Evolutionary conservation across 1,284 basidiomycete genomes (phyloP).

Genomic region (Fistulinella cinereoalba): DNA sequence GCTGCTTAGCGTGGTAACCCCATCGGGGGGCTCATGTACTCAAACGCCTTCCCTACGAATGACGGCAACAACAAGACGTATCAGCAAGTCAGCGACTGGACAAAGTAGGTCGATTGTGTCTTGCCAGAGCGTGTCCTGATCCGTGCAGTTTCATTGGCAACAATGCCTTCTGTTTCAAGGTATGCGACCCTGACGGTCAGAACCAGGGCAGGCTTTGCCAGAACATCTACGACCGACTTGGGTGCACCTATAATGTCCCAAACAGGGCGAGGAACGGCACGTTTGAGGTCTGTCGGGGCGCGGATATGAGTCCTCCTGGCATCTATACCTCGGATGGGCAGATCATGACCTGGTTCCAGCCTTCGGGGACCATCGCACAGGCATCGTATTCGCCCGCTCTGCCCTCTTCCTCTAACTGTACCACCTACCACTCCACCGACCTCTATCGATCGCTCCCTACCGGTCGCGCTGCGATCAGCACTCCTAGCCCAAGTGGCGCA

Average conservation of each 20-base stretch:
- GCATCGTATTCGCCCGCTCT: slow-evolving; percentile 61
- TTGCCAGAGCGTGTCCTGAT: slow-evolving; percentile 4
- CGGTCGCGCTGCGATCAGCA: slow-evolving; percentile 9
- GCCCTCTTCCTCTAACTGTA: slow-evolving; percentile 64
- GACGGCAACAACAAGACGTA: slow-evolving; percentile 38
- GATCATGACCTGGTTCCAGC: slow-evolving; percentile 54
- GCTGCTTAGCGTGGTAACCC: slow-evolving; percentile 53
- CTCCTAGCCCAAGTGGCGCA: slow-evolving; percentile 1
- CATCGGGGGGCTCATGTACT: slow-evolving; percentile 61
- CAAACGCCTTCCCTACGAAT: slow-evolving; percentile 46
- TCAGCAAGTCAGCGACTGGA: slow-evolving; percentile 56
- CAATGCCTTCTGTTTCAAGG: slow-evolving; percentile 51
- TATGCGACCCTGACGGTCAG: slow-evolving; percentile 57
- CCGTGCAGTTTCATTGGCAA: slow-evolving; percentile 56
- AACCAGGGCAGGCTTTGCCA: slow-evolving; percentile 55
- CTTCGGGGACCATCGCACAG: slow-evolving; percentile 52
- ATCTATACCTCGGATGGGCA: slow-evolving; percentile 39
- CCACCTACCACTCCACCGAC: slow-evolving; percentile 49
- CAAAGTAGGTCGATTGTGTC: too few relatives aligned
- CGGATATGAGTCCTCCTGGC: slow-evolving; percentile 40
- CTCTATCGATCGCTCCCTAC: slow-evolving; percentile 40
- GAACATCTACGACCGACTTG: slow-evolving; percentile 65
- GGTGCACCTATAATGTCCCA: slow-evolving; percentile 70
- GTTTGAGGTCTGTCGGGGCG: slow-evolving; percentile 62
- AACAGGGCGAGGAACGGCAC: slow-evolving; percentile 52